A percentile compares a stretch with the other conserved stretches of the same genome.
phyloP scores from a whole-genome alignment of 2,329 filamentous ascomycete genomes.

The Chaetomium globosum region DNA sequence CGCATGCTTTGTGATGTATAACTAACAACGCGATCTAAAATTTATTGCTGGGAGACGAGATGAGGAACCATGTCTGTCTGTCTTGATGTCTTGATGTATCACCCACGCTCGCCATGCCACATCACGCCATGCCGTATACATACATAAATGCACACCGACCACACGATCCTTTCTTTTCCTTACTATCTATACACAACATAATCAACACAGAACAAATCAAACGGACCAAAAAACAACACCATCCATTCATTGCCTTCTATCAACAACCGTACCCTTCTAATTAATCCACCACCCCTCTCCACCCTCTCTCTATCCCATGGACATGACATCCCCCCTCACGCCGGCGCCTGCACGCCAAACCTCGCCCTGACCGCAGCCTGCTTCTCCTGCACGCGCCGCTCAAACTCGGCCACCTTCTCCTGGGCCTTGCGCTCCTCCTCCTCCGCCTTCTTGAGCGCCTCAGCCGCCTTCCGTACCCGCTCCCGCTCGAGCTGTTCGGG shows the following conservation, averaged over 20 bases:
- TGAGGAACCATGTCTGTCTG: not conserved
- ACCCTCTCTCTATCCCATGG: not conserved
- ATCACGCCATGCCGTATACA: not conserved
- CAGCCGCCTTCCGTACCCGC: slow-evolving; percentile 65
- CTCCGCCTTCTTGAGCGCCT: slow-evolving; percentile 52
- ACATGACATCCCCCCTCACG: not conserved
- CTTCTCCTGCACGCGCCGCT: slow-evolving; percentile 59
- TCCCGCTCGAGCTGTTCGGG: slow-evolving; percentile 85
- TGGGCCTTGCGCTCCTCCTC: slow-evolving; percentile 55
- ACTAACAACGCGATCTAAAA: slow-evolving; percentile 8
- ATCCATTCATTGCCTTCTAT: not conserved
- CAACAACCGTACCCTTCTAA: not conserved
- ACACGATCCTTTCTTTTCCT: not conserved
- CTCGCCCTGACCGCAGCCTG: slow-evolving; percentile 53
- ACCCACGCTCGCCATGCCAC: not conserved
- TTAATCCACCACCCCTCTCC: not conserved
- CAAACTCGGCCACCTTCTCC: slow-evolving; percentile 60
- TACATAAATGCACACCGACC: not conserved
- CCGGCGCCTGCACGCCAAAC: slow-evolving; percentile 36
- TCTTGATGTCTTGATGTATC: not conserved
- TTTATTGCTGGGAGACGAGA: slow-evolving; percentile 2
- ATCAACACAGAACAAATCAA: not conserved
- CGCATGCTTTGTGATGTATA: slow-evolving; percentile 18
- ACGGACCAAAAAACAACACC: not conserved
- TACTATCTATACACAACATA: not conserved